A percentile compares a stretch with the other conserved stretches of the same genome.
These are phyloP conservation scores for Phanerodontia chrysosporium DNA, from an alignment of 768 basidiomycete species.

Conservation along the genomic window DNA sequence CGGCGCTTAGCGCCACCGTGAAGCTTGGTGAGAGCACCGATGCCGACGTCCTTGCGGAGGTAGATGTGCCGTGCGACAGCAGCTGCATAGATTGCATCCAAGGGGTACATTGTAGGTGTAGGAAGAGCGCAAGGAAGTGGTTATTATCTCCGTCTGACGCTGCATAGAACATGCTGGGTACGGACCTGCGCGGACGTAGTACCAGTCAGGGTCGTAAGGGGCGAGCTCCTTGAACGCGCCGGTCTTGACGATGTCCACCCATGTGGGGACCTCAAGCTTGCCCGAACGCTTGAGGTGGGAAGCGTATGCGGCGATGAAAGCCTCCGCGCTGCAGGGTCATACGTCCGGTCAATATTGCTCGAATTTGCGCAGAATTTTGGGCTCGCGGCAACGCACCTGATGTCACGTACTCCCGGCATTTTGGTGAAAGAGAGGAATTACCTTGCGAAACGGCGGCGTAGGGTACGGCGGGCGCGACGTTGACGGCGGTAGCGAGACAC, in stretches of 20 bases:
- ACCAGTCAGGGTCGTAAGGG: slow-evolving; percentile 99
- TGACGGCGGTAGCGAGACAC: slow-evolving; percentile 42
- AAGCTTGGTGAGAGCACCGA: slow-evolving; percentile 91
- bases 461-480: slow-evolving; percentile 45
- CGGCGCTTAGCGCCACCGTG: slow-evolving; percentile 95
- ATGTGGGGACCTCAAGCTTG: slow-evolving; percentile 97
- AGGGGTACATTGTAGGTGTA: neutral
- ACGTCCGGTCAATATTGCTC: slow-evolving; percentile 14
- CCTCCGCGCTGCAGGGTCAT: slow-evolving; percentile 65
- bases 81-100: slow-evolving; percentile 42
- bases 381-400: slow-evolving; percentile 46
- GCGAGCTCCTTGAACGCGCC: slow-evolving; percentile 97
- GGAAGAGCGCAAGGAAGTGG: neutral
- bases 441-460: slow-evolving; percentile 43
- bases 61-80: slow-evolving; percentile 99
- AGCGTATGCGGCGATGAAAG: slow-evolving; percentile 91
- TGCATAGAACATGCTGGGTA: slow-evolving; percentile 16
- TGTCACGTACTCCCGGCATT: slow-evolving; percentile 83
- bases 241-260: slow-evolving; percentile 99
- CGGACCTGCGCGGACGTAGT: slow-evolving; percentile 95
- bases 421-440: slow-evolving; percentile 30
- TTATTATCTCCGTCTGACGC: neutral
- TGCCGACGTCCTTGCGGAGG: slow-evolving; percentile 95
- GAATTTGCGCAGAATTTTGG: slow-evolving; percentile 10
- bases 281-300: slow-evolving; percentile 97